Percentiles rank a stretch among this genome's conserved stretches.
Conservation (phyloP, 1,139 yeast species). For the Candida sanyaensis region DNA sequence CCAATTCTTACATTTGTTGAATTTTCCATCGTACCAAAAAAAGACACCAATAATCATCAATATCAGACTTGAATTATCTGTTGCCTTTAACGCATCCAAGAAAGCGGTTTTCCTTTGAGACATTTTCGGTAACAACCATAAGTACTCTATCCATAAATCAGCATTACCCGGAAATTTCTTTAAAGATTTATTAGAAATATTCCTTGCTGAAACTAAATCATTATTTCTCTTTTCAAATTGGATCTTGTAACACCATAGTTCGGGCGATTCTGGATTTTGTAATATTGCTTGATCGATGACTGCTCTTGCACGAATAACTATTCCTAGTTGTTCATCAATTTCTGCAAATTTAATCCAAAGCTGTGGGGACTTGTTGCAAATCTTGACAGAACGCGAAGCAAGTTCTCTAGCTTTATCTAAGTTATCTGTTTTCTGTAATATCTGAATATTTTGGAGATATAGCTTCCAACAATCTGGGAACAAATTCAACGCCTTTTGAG, state of each 20-base stretch:
- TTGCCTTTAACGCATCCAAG: slow-evolving; percentile 69
- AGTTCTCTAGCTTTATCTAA: slow-evolving; percentile 47
- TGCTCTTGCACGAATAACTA: slow-evolving; percentile 66
- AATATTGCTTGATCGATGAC: slow-evolving; percentile 68
- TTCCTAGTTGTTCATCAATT: slow-evolving; percentile 46
- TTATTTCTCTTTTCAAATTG: slow-evolving; percentile 55
- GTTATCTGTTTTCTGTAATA: slow-evolving; percentile 33
- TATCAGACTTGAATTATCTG: slow-evolving; percentile 61
- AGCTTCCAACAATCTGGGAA: slow-evolving; percentile 54
- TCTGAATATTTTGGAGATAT: slow-evolving; percentile 61
- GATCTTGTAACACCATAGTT: slow-evolving; percentile 60
- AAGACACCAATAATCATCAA: slow-evolving; percentile 65
- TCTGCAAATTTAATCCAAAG: slow-evolving; percentile 62
- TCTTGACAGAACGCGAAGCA: slow-evolving; percentile 50
- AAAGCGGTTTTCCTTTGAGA: slow-evolving; percentile 64
- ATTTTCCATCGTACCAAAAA: slow-evolving; percentile 70
- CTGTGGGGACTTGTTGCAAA: slow-evolving; percentile 40
- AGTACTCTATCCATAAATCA: slow-evolving; percentile 60
- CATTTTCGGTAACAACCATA: slow-evolving; percentile 52
- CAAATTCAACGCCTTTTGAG: slow-evolving; percentile 44
- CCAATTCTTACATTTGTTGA: slow-evolving; percentile 71
- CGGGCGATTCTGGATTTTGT: slow-evolving; percentile 49
- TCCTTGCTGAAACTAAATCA: slow-evolving; percentile 55
- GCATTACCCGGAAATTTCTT: slow-evolving; percentile 62
- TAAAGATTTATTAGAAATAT: slow-evolving; percentile 60